Conservation (phyloP, 1,139 yeast genomes). For the Yamadazyma mexicana region DNA sequence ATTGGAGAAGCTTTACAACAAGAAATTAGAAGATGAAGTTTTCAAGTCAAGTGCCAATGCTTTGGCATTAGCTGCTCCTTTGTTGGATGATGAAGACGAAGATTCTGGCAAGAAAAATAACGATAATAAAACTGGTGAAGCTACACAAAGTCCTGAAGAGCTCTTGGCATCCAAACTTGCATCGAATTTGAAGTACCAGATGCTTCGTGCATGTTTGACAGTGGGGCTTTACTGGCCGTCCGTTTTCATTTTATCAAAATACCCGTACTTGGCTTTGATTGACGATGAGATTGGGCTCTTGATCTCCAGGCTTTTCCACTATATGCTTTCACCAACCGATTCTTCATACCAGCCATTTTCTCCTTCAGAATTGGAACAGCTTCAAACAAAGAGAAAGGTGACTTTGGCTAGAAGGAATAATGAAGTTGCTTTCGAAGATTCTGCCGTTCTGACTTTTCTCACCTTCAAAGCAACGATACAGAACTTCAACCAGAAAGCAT, state of each 20-base stretch:
- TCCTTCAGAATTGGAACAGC: constrained; percentile 19
- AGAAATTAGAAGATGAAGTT: constrained; percentile 60
- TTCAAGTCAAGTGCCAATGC: constrained; percentile 73
- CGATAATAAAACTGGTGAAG: constrained; percentile 2
- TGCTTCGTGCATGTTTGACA: constrained; percentile 55
- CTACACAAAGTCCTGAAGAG: constrained; percentile 8
- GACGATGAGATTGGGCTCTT: constrained; percentile 53
- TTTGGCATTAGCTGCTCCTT: constrained; percentile 83
- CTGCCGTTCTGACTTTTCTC: constrained; percentile 17
- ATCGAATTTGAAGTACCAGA: constrained; percentile 30
- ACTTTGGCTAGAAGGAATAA: constrained; percentile 35
- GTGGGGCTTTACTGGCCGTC: constrained; percentile 69
- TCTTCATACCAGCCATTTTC: constrained; percentile 17
- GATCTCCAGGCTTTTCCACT: constrained; percentile 50
- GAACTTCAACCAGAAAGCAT: constrained; percentile 30
- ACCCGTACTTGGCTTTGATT: constrained; percentile 62
- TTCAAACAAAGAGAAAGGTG: constrained; percentile 24
- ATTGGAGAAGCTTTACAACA: constrained; percentile 48
- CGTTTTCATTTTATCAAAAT: constrained; percentile 55
- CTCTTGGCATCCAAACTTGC: constrained; percentile 18
- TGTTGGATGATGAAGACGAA: constrained; percentile 65
- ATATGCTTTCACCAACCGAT: constrained; percentile 54
- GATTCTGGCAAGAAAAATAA: constrained; percentile 15
- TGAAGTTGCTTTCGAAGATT: constrained; percentile 30
- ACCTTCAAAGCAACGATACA: constrained; percentile 35